Percentiles rank a stretch among this genome's conserved stretches.
phyloP scores from a whole-genome alignment of 2,329 filamentous ascomycete species.

The Sarocladium brachiariae region DNA sequence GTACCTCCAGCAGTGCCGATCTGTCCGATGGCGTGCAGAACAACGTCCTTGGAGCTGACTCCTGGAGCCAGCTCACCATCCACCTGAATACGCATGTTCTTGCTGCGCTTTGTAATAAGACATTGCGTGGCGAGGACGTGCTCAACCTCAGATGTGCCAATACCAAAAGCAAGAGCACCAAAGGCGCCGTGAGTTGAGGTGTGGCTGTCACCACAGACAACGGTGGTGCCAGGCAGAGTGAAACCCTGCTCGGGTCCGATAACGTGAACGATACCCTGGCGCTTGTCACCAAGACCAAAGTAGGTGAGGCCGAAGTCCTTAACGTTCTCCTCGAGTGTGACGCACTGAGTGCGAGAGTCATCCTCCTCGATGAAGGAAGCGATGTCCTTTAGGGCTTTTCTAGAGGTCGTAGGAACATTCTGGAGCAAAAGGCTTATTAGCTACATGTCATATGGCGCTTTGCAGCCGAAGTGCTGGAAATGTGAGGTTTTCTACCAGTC shows the following conservation, averaged over 20 bases:
- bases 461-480: neutral
- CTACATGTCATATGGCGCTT: neutral
- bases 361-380: conserved; percentile 90
- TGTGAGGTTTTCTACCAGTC: neutral
- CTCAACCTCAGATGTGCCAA: conserved; percentile 97
- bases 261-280: conserved; percentile 96
- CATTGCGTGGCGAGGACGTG: conserved; percentile 94
- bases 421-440: conserved; percentile 29
- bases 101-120: conserved; percentile 87
- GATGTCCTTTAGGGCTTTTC: conserved; percentile 91
- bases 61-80: conserved; percentile 85
- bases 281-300: conserved; percentile 92
- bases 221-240: conserved; percentile 91
- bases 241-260: conserved; percentile 98
- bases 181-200: conserved; percentile 98
- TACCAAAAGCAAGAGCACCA: conserved; percentile 89
- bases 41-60: conserved; percentile 92
- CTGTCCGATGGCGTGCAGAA: conserved; percentile 85
- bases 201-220: conserved; percentile 96
- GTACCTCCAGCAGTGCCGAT: conserved; percentile 95
- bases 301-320: conserved; percentile 95
- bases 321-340: conserved; percentile 95
- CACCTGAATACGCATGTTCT: conserved; percentile 97
- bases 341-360: conserved; percentile 88
- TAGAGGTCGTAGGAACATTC: conserved; percentile 89